Evolutionary conservation across 148 eudicot species (phyloP).

Genomic region (Spergularia marina): DNA sequence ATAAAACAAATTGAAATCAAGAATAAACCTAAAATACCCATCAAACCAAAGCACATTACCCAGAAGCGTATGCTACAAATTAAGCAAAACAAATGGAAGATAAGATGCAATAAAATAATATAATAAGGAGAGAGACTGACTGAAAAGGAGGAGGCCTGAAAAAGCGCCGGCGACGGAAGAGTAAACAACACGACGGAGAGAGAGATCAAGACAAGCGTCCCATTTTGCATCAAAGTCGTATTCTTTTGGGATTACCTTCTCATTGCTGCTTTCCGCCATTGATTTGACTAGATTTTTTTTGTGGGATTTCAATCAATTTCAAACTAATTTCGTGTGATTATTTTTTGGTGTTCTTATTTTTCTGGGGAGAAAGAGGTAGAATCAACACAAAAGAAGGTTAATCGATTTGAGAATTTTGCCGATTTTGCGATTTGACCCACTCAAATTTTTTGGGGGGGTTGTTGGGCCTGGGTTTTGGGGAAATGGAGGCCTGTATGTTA

Average conservation of each 20-base stretch:
- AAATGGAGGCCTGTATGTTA: no score
- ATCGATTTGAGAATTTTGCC: no score
- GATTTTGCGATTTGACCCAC: no score
- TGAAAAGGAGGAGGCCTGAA: conserved; percentile 75
- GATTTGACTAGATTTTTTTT: not conserved
- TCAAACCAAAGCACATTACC: not conserved
- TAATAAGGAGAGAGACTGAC: conserved; percentile 35
- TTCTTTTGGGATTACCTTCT: conserved; percentile 29
- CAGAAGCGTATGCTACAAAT: not conserved
- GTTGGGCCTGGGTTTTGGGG: no score
- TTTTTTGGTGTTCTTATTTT: no score
- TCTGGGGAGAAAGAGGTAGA: no score
- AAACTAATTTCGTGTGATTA: no score
- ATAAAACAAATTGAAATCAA: not conserved
- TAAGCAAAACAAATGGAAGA: not conserved
- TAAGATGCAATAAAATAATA: not conserved
- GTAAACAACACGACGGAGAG: conserved; percentile 71
- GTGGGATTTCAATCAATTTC: not conserved
- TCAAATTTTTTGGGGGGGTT: no score
- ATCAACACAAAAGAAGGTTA: no score
- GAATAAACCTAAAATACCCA: not conserved
- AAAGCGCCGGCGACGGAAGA: conserved; percentile 70
- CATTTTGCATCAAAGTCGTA: conserved; percentile 71
- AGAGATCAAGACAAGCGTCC: conserved; percentile 86
- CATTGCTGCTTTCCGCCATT: conserved; percentile 57